These are phyloP conservation scores for Coffea canephora DNA, from an alignment of 257 asterid genomes.

Conservation along the genomic window DNA sequence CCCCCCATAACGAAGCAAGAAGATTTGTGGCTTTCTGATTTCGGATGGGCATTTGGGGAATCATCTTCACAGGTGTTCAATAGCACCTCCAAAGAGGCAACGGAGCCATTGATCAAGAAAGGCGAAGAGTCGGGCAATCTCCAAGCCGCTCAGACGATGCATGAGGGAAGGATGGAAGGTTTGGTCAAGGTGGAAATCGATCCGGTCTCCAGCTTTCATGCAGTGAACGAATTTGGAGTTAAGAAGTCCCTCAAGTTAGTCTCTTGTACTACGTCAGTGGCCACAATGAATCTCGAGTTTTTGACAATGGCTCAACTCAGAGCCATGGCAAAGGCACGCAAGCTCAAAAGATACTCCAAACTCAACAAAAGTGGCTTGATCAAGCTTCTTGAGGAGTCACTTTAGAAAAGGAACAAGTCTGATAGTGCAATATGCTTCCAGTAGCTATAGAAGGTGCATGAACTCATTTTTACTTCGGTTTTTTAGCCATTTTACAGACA, in stretches of 20 bases:
- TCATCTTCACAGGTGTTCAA: slow-evolving; percentile 14
- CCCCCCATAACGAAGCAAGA: slow-evolving; percentile 18
- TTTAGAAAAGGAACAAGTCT: not conserved
- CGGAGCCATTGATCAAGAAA: slow-evolving; percentile 16
- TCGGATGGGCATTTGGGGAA: slow-evolving; percentile 16
- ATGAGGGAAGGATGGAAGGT: not conserved
- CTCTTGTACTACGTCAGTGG: not conserved
- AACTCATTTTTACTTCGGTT: not conserved
- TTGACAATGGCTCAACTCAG: slow-evolving; percentile 30
- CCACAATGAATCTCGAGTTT: not conserved
- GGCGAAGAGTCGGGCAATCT: slow-evolving; percentile 11
- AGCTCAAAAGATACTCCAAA: slow-evolving; percentile 24
- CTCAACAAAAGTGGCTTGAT: slow-evolving; percentile 35
- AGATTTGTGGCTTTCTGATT: slow-evolving; percentile 22
- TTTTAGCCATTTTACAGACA: not conserved
- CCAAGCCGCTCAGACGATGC: slow-evolving; percentile 12
- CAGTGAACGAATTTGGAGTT: not conserved
- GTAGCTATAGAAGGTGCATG: not conserved
- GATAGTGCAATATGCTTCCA: not conserved
- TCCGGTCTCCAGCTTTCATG: not conserved
- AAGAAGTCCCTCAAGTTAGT: not conserved
- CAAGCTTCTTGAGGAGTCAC: slow-evolving; percentile 15
- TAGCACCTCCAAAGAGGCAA: slow-evolving; percentile 19
- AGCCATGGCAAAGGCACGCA: slow-evolving; percentile 37
- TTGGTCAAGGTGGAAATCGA: not conserved